Base-by-base conservation (phyloP, 257 asterid genomes). In the Gentiana dahurica region DNA sequence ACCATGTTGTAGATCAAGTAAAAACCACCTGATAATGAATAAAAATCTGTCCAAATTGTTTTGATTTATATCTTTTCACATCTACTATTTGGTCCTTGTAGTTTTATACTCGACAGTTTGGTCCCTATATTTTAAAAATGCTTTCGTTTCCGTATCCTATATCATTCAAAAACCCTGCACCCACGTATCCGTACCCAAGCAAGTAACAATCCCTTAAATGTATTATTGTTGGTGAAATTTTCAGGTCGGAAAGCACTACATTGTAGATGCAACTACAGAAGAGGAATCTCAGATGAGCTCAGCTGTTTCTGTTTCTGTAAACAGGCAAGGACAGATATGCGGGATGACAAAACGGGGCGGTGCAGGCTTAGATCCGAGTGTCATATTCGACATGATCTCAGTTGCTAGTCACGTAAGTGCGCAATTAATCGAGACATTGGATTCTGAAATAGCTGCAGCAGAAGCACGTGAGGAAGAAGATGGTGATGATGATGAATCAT, bases 211-310 rank as follows among this genome's bases (percentile, higher is more conserved):
- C 24, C 24, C 24, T 24, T 24, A 24, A 24, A 24, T 24, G 24
- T 34, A 32, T 49, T 57, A 4, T n/a, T 35, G 41, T 34, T n/a
- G 57, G 39, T 34, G 46, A 57, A 54, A 15, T 32, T 62, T 70
- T 73, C 64, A 83, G 97, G 89, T 86, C 32, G 98, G 91, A 58
- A 76, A 73, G 77, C 89, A 84, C 71, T 84, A 81, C 51, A 81
- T 84, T 24, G 96, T 76, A 3, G 98, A 90, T 65, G 98, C 95
- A 50, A 90, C 94, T 45, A 71, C 78, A 24, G 96, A 86, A 76
- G 98, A 90, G 79, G 98, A 90, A 68, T 82, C 98, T 58, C 89
- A 84, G 59, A 90, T 90, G 96, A 87, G 91, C 65, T 90, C 94
- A 0, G 96, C 98, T 45, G 63, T 90, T 39, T 84, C 96, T 6